These are phyloP conservation scores for Aspergillus baeticus DNA, from an alignment of 495 filamentous ascomycete species.

Conservation along the genomic window DNA sequence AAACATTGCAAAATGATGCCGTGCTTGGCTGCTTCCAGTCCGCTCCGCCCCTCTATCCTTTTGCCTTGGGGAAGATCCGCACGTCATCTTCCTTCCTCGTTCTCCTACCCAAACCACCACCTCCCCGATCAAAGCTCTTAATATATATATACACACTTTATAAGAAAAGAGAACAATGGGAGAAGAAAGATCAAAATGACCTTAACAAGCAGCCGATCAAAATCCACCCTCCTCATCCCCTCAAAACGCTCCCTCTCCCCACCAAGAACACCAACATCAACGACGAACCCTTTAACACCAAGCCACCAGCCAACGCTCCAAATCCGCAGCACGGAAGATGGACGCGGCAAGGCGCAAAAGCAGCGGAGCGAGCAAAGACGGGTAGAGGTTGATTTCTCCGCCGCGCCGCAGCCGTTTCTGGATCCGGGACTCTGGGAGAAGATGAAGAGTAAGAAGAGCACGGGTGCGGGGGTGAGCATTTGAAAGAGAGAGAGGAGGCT, in stretches of 20 bases:
- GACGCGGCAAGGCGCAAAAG: not conserved
- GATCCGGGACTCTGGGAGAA: slow-evolving; percentile 24
- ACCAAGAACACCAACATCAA: not conserved
- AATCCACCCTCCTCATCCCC: slow-evolving; percentile 14
- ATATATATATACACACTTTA: no score
- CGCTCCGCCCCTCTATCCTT: no score
- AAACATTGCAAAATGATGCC: no score
- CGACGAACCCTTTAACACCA: no score
- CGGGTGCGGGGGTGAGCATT: slow-evolving; percentile 15
- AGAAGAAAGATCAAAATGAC: no score
- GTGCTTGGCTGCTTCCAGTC: no score
- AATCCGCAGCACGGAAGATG: not conserved
- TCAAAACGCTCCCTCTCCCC: slow-evolving; percentile 12
- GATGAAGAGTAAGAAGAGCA: slow-evolving; percentile 19
- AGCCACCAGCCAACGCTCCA: not conserved
- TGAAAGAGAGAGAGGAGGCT: slow-evolving; percentile 33
- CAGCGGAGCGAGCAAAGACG: not conserved
- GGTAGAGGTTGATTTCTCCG: slow-evolving; percentile 22
- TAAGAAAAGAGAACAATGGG: no score
- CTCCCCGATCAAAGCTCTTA: no score
- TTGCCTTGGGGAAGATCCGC: not conserved
- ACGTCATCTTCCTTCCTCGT: no score
- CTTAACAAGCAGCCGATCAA: slow-evolving; percentile 5
- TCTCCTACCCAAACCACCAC: not conserved
- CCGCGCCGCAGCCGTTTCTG: slow-evolving; percentile 30